Conservation (phyloP, 345 rosid genomes). For the Dipteronia dyeriana region DNA sequence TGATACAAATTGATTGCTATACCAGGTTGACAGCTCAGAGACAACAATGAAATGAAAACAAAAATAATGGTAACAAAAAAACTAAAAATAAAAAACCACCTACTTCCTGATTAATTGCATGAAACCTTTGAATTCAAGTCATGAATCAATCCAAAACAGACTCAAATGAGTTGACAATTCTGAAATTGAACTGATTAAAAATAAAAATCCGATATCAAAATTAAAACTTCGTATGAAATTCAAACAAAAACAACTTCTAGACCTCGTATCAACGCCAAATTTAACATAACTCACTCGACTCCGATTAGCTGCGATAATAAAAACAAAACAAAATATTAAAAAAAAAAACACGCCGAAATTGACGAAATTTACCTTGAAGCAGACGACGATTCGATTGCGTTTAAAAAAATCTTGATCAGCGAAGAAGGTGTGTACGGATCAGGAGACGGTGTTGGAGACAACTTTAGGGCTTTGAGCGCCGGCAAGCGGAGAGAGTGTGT, state of each 20-base stretch:
- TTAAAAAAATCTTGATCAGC: neutral
- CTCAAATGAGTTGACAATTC: neutral
- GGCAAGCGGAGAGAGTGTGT: slow-evolving; percentile 25
- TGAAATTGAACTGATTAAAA: neutral
- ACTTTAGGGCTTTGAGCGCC: slow-evolving; percentile 32
- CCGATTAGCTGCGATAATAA: neutral
- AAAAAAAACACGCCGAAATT: neutral
- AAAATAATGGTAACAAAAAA: neutral
- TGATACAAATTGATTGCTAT: neutral
- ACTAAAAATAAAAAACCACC: no score
- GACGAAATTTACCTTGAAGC: slow-evolving; percentile 18
- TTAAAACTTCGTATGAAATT: neutral
- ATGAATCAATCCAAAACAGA: slow-evolving; percentile 4
- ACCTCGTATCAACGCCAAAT: neutral
- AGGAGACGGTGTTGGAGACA: neutral
- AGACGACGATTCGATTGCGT: neutral
- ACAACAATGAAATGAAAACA: neutral
- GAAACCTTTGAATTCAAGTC: neutral
- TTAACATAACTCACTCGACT: neutral
- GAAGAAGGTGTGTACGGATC: neutral
- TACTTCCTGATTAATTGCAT: neutral
- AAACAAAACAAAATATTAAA: neutral
- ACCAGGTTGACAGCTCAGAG: neutral
- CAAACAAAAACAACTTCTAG: neutral
- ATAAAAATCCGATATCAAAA: neutral